Evolutionary conservation across 2,329 filamentous ascomycete genomes (phyloP).

Genomic region (Penicillium digitatum): DNA sequence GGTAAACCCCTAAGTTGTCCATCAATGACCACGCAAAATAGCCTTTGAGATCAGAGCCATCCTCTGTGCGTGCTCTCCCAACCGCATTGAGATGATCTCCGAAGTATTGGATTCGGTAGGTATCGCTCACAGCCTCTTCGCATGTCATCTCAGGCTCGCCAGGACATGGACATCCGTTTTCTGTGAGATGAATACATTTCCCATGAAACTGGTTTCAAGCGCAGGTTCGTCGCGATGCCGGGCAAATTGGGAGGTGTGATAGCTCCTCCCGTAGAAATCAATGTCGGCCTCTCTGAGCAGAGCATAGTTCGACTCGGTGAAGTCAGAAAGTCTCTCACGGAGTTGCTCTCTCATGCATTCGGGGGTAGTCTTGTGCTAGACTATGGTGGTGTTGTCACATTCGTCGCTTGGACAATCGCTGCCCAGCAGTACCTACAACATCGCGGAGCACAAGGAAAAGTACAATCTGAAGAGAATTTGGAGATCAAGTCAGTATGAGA

Average conservation of each 20-base stretch:
- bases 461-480: constrained; percentile 11
- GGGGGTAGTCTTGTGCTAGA: constrained; percentile 23
- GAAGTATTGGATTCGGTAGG: constrained; percentile 39
- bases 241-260: constrained; percentile 27
- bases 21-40: constrained; percentile 37
- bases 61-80: constrained; percentile 24
- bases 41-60: constrained; percentile 24
- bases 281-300: constrained; percentile 20
- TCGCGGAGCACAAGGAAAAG: constrained; percentile 10
- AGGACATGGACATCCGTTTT: constrained; percentile 36
- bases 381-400: constrained; percentile 31
- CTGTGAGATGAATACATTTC: constrained; percentile 28
- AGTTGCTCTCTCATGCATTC: constrained; percentile 22
- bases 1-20: constrained; percentile 32
- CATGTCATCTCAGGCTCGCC: constrained; percentile 33
- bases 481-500: constrained; percentile 5
- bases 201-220: constrained; percentile 19
- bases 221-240: constrained; percentile 21
- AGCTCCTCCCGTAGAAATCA: constrained; percentile 30
- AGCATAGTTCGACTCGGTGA: constrained; percentile 17
- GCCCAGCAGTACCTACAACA: constrained; percentile 43
- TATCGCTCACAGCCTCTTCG: constrained; percentile 37
- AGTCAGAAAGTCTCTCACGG: constrained; percentile 21
- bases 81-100: constrained; percentile 40
- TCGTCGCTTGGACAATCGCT: constrained; percentile 49